These are phyloP conservation scores for Ophiocordyceps robertsii DNA, from an alignment of 2,329 filamentous ascomycete genomes.

Conservation along the genomic window DNA sequence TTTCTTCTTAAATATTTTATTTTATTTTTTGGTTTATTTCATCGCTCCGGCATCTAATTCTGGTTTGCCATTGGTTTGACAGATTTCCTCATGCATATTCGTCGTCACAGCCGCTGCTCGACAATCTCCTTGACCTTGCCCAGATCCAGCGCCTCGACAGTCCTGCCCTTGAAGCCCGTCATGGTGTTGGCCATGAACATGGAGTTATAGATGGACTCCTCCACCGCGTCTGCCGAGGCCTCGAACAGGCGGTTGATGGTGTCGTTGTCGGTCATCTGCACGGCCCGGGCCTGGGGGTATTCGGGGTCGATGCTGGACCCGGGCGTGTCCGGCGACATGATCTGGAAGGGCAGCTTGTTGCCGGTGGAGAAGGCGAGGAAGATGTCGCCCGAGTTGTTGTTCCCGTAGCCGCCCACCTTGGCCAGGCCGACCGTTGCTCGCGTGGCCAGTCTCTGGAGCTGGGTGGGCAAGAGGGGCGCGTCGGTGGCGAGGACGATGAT, in stretches of 20 bases:
- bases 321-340: constrained; percentile 1
- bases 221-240: constrained; percentile 46
- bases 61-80: too few species aligned
- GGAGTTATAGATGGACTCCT: constrained; percentile 54
- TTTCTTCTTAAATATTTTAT: too few species aligned
- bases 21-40: too few species aligned
- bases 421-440: constrained; percentile 48
- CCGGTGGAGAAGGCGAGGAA: constrained; percentile 55
- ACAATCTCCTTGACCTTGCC: constrained; percentile 32
- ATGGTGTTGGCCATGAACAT: constrained; percentile 48
- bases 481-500: constrained; percentile 20
- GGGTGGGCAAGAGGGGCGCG: constrained; percentile 16
- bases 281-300: constrained; percentile 18
- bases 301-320: constrained; percentile 25
- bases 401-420: constrained; percentile 46
- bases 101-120: constrained; percentile 16
- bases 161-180: constrained; percentile 35
- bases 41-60: too few species aligned
- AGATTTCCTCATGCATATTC: too few species aligned
- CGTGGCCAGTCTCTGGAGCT: constrained; percentile 35
- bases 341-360: constrained; percentile 29
- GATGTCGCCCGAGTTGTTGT: constrained; percentile 51
- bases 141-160: constrained; percentile 34
- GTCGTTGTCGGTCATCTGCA: constrained; percentile 33
- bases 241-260: constrained; percentile 49